Base-by-base conservation (phyloP, 495 filamentous ascomycete genomes). In the Glarea lozoyensis region DNA sequence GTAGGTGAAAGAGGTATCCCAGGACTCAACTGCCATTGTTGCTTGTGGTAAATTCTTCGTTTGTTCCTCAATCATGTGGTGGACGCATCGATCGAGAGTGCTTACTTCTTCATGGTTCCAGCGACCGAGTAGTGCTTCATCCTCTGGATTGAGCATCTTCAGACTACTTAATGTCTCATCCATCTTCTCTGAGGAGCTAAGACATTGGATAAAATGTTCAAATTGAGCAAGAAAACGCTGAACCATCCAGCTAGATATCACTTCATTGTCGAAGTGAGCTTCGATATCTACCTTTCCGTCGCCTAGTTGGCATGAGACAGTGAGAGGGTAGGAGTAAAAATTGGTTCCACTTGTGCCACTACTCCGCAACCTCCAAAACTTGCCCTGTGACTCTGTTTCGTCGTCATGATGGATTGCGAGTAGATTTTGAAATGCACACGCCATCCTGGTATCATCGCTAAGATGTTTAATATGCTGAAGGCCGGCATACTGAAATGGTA, bases 391-490 rank as follows among this genome's bases (percentile, higher is more conserved):
- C 17, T 34, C 31, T 10, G 35, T 6, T 6, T 9, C 11, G 17
- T 21, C 22, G 9, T 37, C 35, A 37, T 37, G 35, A 37, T 83
- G 66, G 16, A 82, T 69, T 10, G 73, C 70, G 9, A 81, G 57
- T 7, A 78, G 60, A 32, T 70, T 81, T n/a, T 71, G 65, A 33
- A 81, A 68, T 43, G 79, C 78, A 42, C 79, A 84, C n/a, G 82
- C 81, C 45, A 75, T 64, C 17, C 72, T 65, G 3, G 82, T 74
- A 49, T 84, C 81, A 0, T 62, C 53, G 52, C 73, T 78, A 27
- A 84, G 65, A 18, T 69, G 66, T 43, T 75, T 67, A 46, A 87
- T 87, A 42, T 82, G 69, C 55, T 83, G 78, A 57, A 87, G 67
- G 7, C 82, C 82, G 54, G 75, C 68, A 39, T 83, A 78, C 57